phyloP scores from a whole-genome alignment of 169 alveolate species.

The Besnoitia besnoiti region DNA sequence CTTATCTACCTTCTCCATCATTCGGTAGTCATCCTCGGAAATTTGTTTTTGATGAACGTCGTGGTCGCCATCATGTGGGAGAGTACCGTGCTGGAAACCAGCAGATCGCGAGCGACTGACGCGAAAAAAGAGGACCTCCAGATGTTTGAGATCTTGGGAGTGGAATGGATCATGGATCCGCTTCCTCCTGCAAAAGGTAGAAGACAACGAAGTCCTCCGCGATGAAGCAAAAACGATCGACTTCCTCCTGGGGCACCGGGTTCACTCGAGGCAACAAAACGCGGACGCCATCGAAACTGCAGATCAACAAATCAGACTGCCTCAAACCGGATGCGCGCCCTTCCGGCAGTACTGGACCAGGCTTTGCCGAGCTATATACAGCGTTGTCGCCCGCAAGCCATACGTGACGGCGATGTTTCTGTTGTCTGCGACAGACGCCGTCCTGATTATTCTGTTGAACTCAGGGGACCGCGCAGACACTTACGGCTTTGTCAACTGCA shows the following conservation, averaged over 20 bases:
- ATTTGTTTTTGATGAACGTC: slow-evolving; percentile 62
- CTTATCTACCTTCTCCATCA: slow-evolving; percentile 36
- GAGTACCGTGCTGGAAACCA: slow-evolving; percentile 9
- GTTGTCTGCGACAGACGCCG: background rate
- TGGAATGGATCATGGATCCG: slow-evolving; percentile 67
- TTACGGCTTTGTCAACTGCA: background rate
- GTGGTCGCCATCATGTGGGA: slow-evolving; percentile 68
- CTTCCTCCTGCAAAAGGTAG: background rate
- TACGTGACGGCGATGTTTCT: background rate
- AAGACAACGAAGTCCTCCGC: background rate
- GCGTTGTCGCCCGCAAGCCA: background rate
- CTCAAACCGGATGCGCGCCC: background rate
- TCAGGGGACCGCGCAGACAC: background rate
- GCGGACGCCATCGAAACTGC: background rate
- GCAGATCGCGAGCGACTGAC: background rate
- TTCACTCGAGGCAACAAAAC: background rate
- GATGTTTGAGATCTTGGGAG: slow-evolving; percentile 35
- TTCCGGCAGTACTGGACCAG: background rate
- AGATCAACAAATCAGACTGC: background rate
- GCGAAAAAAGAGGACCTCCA: slow-evolving; percentile 33
- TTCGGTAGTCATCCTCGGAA: slow-evolving; percentile 52
- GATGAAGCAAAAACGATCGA: slow-evolving; percentile 6
- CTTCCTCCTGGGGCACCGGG: background rate
- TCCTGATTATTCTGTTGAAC: background rate
- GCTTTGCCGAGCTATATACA: background rate